Percentiles rank a stretch among this genome's conserved stretches.
Evolutionary conservation across 768 basidiomycete species (phyloP).

Genomic region (Boletus rex-veris): DNA sequence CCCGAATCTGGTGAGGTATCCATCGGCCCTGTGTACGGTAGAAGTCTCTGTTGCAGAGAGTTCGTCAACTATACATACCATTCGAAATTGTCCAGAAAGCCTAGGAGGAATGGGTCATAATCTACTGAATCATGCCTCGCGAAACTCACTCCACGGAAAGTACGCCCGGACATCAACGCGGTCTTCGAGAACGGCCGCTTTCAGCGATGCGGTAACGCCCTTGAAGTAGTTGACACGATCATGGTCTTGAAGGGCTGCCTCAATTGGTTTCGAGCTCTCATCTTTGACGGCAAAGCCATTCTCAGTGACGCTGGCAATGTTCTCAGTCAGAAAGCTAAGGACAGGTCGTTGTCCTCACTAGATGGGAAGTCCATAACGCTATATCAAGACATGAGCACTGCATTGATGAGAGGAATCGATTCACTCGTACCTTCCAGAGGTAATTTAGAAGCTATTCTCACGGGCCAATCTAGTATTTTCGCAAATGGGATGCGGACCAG

Average conservation of each 20-base stretch:
- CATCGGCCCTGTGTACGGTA: conserved; percentile 47
- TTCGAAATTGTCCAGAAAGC: conserved; percentile 70
- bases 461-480: background rate
- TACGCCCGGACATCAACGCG: conserved; percentile 60
- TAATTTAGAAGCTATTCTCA: conserved; percentile 56
- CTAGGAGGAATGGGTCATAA: conserved; percentile 27
- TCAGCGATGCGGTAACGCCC: conserved; percentile 52
- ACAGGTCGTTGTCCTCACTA: conserved; percentile 36
- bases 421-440: conserved; percentile 54
- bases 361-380: conserved; percentile 52
- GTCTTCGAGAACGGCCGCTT: conserved; percentile 58
- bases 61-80: conserved; percentile 36
- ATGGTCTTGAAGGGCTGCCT: conserved; percentile 52
- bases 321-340: background rate
- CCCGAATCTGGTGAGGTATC: conserved; percentile 65
- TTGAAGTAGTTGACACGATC: conserved; percentile 67
- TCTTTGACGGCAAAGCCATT: conserved; percentile 71
- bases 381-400: conserved; percentile 1
- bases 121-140: background rate
- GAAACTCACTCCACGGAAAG: conserved; percentile 62
- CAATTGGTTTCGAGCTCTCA: conserved; percentile 51
- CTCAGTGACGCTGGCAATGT: conserved; percentile 55
- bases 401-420: background rate
- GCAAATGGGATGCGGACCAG: background rate
- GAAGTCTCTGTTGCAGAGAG: background rate